These are phyloP conservation scores for Acacia concinna DNA, from an alignment of 331 rosid species.

Conservation along the genomic window DNA sequence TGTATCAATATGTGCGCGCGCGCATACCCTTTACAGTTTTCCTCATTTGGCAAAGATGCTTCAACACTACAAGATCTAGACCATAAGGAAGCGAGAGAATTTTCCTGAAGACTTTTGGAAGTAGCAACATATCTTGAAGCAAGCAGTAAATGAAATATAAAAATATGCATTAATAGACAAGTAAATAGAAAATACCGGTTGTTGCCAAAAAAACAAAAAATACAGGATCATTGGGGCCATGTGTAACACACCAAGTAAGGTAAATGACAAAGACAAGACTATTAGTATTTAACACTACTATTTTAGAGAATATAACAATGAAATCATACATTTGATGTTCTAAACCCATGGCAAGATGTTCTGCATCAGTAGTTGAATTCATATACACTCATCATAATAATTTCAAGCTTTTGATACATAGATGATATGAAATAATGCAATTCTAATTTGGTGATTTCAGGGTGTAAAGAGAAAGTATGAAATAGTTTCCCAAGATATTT, in stretches of 20 bases:
- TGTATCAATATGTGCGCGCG: background rate
- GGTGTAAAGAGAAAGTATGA: no score
- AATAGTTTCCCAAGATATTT: background rate
- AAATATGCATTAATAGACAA: conserved; percentile 13
- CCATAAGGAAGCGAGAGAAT: conserved; percentile 43
- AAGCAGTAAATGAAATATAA: conserved; percentile 45
- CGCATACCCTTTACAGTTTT: conserved; percentile 48
- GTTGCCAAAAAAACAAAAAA: no score
- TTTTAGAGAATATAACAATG: conserved; percentile 6
- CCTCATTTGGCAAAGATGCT: conserved; percentile 56
- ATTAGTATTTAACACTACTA: background rate
- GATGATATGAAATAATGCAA: background rate
- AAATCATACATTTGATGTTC: conserved; percentile 10
- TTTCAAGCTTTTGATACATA: background rate
- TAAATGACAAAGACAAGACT: background rate
- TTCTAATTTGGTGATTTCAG: no score
- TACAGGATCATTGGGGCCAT: background rate
- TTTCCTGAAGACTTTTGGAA: conserved; percentile 45
- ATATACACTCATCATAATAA: no score
- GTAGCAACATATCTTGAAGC: conserved; percentile 52
- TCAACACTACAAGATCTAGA: conserved; percentile 48
- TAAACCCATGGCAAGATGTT: conserved; percentile 11
- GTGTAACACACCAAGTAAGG: conserved; percentile 17
- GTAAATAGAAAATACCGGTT: no score
- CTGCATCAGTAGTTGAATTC: background rate